Evolutionary conservation across 805 yeast species (phyloP).

Genomic region (Clavispora fructus): DNA sequence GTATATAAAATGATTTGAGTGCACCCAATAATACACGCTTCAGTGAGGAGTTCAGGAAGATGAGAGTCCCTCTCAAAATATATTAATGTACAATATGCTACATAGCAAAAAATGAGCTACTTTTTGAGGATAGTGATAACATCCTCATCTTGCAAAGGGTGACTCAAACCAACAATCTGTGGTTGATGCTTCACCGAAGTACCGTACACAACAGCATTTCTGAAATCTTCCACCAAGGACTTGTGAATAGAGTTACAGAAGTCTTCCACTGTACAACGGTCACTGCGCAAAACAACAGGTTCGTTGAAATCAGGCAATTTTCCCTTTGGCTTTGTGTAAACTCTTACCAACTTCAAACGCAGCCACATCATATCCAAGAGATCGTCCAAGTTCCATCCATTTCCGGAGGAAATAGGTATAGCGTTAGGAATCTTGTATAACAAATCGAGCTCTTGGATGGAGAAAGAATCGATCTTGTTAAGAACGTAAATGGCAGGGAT

Average conservation of each 20-base stretch:
- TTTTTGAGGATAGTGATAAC: constrained; percentile 92
- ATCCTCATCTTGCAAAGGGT: constrained; percentile 88
- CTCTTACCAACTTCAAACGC: constrained; percentile 82
- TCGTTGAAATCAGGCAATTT: constrained; percentile 87
- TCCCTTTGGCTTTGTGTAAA: constrained; percentile 96
- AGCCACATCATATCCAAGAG: constrained; percentile 95
- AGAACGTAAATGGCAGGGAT: constrained; percentile 93
- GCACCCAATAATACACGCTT: background rate
- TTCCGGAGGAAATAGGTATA: constrained; percentile 92
- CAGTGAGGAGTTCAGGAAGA: background rate
- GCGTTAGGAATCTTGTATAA: constrained; percentile 93
- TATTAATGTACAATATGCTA: constrained; percentile 1
- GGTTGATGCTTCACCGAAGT: constrained; percentile 96
- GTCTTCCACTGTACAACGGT: constrained; percentile 83
- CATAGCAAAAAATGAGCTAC: constrained; percentile 11
- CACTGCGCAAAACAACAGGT: constrained; percentile 86
- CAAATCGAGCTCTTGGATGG: constrained; percentile 87
- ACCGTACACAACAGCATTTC: constrained; percentile 90
- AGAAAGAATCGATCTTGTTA: constrained; percentile 93
- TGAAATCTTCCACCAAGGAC: constrained; percentile 87
- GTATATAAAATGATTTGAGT: background rate
- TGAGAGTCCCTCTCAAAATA: background rate
- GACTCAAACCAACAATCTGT: constrained; percentile 86
- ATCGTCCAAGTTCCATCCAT: constrained; percentile 97
- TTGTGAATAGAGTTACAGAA: constrained; percentile 96